Evolutionary conservation across 345 rosid species (phyloP), one percentile per base, ranked within the genome.

Genomic region (Lepidium sativum): DNA sequence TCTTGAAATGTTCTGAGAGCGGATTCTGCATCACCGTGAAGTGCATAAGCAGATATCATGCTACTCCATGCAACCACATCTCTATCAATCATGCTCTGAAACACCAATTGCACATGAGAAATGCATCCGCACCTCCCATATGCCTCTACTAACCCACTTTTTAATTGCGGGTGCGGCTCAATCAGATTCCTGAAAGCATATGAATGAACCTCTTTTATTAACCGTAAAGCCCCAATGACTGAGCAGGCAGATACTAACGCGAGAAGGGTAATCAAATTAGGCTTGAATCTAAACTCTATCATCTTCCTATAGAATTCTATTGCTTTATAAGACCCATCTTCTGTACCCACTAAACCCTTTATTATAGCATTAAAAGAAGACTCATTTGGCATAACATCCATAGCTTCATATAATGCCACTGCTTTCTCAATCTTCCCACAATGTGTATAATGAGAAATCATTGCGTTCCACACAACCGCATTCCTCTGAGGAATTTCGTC

Each of bases 41-140:
- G 52, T 2, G 87, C 94, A 37, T 79, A 78, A 16, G 82, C 90
- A 0, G 89, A 84, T 54, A 86, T 83, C 73, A 84, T 53, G 67
- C 86, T 80, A 58, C 84, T 84, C 90, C 88, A 86, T 8, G 86
- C 84, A 61, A 86, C 86, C 48, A 81, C 84, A 67, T 86, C 86
- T 27, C 75, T 82, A 37, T 78, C 79, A 13, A 29, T 16, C 81
- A 83, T 45, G 8, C 54, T 40, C 2, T 67, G 34, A 70, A 85
- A 83, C 18, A 81, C 81, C 25, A 39, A 56, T 10, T 65, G 29
- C 20, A 83, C 86, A 34, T 70, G 68, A 14, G 13, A 20, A 58
- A 83, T 79, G 54, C 74, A 68, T 45, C 88, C 86, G 8, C 84
- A 81, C 38, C 78, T 21, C 44, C 84, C 88, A n/a, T 85, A 85